Evolutionary conservation across 768 basidiomycete species (phyloP).

Genomic region (Podaxis rugospora): DNA sequence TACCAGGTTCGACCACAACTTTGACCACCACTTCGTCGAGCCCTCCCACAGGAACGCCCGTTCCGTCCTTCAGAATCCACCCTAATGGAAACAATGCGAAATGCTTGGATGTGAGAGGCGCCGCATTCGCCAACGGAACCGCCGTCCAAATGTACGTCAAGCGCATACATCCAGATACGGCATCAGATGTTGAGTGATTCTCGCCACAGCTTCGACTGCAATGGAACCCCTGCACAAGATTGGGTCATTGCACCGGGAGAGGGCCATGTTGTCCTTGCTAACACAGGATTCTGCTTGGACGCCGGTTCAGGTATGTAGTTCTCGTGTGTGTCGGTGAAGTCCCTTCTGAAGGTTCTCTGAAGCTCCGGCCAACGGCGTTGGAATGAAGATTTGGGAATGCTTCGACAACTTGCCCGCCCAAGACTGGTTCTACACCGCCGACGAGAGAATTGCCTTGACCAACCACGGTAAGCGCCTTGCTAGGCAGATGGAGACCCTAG

Average conservation of each 20-base stretch:
- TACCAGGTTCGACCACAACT: neutral
- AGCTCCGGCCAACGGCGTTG: conserved; percentile 14
- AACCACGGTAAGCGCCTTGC: neutral
- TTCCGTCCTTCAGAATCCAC: conserved; percentile 10
- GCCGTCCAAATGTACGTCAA: conserved; percentile 22
- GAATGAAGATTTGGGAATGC: conserved; percentile 33
- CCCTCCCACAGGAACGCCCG: conserved; percentile 1
- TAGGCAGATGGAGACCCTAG: neutral
- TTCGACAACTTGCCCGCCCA: conserved; percentile 29
- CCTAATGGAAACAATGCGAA: conserved; percentile 16
- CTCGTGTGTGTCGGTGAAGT: too few species aligned
- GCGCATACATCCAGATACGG: neutral
- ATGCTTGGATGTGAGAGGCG: conserved; percentile 22
- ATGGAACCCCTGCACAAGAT: conserved; percentile 22
- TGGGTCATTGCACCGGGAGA: conserved; percentile 20
- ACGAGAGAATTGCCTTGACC: conserved; percentile 24
- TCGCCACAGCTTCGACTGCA: conserved; percentile 22
- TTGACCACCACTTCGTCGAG: neutral
- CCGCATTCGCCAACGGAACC: conserved; percentile 16
- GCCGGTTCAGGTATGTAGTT: conserved; percentile 17
- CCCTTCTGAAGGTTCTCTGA: neutral
- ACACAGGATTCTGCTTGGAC: conserved; percentile 24
- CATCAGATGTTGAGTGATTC: neutral
- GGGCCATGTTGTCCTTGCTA: conserved; percentile 19
- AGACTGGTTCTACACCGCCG: conserved; percentile 26